Evolutionary conservation across 2,329 filamentous ascomycete genomes (phyloP), one percentile per base, ranked within the genome.

Genomic region (Tolypocladium endophyticum): DNA sequence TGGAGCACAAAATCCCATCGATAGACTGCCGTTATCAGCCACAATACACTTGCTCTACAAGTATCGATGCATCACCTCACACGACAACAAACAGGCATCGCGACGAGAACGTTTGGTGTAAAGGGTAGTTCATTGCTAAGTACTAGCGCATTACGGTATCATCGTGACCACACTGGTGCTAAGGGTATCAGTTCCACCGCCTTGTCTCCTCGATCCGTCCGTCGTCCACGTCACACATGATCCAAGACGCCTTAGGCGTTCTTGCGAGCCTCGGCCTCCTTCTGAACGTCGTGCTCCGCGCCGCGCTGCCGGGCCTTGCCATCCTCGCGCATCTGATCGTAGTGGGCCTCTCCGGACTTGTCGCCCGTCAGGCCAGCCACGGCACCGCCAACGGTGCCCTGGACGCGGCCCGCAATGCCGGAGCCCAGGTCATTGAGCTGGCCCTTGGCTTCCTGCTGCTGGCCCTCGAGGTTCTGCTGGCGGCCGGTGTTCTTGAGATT

Each of bases 231-330:
- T 25, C 47, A 28, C 16, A n/a, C 11, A 33, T 5, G 7, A 16
- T 36, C 7, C 47, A 25, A 30, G 47, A 14, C 7, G n/a, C 14
- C 45, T 41, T 58, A 56, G 1, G 59, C 56, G 57, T 65, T 62
- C 50, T 41, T 33, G 50, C 61, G 57, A n/a, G 79, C 78, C 64
- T 84, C 80, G 0, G 78, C 82, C 79, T 89, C 79, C 83, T 90
- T 92, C 74, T 88, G 77, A 60, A 96, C 81, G 69, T 96, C 91
- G 43, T 81, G 77, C 81, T 96, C 92, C 1, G 87, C 92, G 56
- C 91, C 89, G 25, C 91, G 83, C 81, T 96, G 89, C 69, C 84
- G 81, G 25, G 88, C 89, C 86, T 94, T 96, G 64, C 92, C 92
- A 64, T 84, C 76, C 67, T 94, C 91, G 69, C 94, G 91, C 74